These are phyloP conservation scores for Pseudomicrostroma phylloplanum DNA, from an alignment of 1,284 basidiomycete species.

Conservation along the genomic window DNA sequence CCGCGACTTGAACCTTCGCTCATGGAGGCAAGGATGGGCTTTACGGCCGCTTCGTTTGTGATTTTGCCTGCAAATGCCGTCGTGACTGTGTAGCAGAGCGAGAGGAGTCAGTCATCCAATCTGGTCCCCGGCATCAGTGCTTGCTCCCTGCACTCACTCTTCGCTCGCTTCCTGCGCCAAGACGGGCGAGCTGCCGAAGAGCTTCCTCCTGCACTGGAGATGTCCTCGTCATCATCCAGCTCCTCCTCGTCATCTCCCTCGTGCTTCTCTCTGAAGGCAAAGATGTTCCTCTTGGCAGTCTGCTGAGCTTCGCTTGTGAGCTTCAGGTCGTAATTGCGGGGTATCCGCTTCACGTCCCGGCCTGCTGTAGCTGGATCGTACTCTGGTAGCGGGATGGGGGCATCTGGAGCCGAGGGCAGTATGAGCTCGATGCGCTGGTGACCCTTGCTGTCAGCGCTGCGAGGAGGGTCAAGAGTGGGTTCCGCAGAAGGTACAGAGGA, in stretches of 20 bases:
- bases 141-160: conserved; percentile 3
- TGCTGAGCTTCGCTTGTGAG: conserved; percentile 31
- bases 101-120: neutral
- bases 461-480: neutral
- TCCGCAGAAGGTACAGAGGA: neutral
- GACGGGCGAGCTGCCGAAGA: neutral
- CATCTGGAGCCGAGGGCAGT: conserved; percentile 31
- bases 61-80: conserved; percentile 38
- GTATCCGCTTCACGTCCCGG: conserved; percentile 21
- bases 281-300: conserved; percentile 32
- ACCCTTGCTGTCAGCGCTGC: conserved; percentile 33
- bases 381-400: conserved; percentile 25
- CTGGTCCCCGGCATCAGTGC: conserved; percentile 10
- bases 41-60: conserved; percentile 43
- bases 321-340: conserved; percentile 40
- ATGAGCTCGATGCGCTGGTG: conserved; percentile 45
- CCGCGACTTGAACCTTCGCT: neutral
- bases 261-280: conserved; percentile 39
- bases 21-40: conserved; percentile 27
- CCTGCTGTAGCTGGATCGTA: conserved; percentile 16
- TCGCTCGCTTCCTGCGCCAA: conserved; percentile 3
- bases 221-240: conserved; percentile 21
- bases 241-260: conserved; percentile 18
- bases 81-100: conserved; percentile 12
- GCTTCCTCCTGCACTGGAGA: conserved; percentile 1